Percentiles rank a stretch among this genome's conserved stretches.
Evolutionary conservation across 805 yeast genomes (phyloP).

Genomic region (Trichomonascus vanleenenianus): DNA sequence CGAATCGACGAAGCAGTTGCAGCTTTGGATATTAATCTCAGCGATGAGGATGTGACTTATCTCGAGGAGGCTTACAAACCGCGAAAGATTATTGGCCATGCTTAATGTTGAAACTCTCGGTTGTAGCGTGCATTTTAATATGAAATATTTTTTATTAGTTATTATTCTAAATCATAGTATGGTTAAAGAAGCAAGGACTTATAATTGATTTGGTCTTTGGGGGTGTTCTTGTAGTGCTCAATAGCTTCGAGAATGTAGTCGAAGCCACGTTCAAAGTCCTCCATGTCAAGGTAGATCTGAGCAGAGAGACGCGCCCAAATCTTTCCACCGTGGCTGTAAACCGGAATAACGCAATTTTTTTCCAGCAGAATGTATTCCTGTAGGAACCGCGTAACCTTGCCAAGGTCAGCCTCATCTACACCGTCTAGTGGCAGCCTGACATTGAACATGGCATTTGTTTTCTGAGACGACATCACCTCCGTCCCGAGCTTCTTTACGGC

Average conservation of each 20-base stretch:
- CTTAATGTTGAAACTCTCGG: no score
- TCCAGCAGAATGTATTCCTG: slow-evolving; percentile 19
- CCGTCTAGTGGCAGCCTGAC: slow-evolving; percentile 32
- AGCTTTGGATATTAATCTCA: slow-evolving; percentile 36
- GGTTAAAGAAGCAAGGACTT: not conserved
- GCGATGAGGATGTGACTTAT: slow-evolving; percentile 26
- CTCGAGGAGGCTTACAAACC: slow-evolving; percentile 30
- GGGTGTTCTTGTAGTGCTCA: slow-evolving; percentile 6
- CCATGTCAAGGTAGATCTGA: slow-evolving; percentile 50
- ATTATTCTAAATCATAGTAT: no score
- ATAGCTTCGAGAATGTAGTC: slow-evolving; percentile 32
- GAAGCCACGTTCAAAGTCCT: slow-evolving; percentile 45
- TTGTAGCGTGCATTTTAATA: no score
- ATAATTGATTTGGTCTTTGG: not conserved
- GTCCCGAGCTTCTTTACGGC: slow-evolving; percentile 38
- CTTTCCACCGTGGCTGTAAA: slow-evolving; percentile 34
- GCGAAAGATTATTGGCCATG: no score
- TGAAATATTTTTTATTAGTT: no score
- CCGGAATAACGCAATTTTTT: slow-evolving; percentile 43
- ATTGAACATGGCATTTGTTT: slow-evolving; percentile 38
- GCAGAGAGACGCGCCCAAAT: slow-evolving; percentile 48
- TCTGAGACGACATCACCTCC: slow-evolving; percentile 13
- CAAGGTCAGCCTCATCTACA: slow-evolving; percentile 13
- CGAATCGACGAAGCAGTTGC: slow-evolving; percentile 47
- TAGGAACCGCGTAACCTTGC: slow-evolving; percentile 17